Conservation (phyloP, 2,329 filamentous ascomycete species). For the Sarocladium strictum region DNA sequence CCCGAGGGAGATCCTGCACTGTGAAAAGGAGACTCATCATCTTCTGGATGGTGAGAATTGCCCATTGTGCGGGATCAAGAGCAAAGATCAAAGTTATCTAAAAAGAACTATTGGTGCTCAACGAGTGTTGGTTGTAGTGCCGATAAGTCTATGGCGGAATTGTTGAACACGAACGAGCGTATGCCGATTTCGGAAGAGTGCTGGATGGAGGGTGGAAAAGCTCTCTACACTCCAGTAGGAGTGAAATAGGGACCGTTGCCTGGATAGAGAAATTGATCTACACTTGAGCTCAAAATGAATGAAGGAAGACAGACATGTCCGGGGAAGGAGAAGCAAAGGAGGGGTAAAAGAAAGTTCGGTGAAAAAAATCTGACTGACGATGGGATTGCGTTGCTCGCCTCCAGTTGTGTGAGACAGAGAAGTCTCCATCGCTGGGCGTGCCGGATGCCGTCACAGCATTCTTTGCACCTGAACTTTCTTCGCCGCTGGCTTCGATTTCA, state of each 20-base stretch:
- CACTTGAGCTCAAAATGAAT: too few species aligned
- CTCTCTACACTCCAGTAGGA: too few species aligned
- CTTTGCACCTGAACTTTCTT: background rate
- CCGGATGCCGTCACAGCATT: conserved; percentile 8
- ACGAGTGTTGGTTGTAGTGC: background rate
- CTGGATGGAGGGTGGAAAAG: too few species aligned
- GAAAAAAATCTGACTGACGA: conserved; percentile 6
- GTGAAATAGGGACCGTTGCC: too few species aligned
- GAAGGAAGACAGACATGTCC: background rate
- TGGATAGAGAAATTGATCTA: too few species aligned
- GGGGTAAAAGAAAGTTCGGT: background rate
- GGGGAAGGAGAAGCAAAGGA: background rate
- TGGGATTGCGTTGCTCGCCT: background rate
- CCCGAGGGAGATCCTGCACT: background rate
- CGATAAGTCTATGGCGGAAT: background rate
- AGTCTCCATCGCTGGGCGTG: too few species aligned
- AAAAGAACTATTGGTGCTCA: background rate
- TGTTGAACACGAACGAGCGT: background rate
- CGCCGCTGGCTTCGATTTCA: background rate
- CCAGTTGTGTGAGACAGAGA: background rate
- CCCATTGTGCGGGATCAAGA: background rate
- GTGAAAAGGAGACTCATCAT: background rate
- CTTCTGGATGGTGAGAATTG: background rate
- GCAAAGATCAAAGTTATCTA: background rate
- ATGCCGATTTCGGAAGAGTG: conserved; percentile 4